Evolutionary conservation across 2,329 filamentous ascomycete genomes (phyloP).

Genomic region (Aspergillus caelatus): DNA sequence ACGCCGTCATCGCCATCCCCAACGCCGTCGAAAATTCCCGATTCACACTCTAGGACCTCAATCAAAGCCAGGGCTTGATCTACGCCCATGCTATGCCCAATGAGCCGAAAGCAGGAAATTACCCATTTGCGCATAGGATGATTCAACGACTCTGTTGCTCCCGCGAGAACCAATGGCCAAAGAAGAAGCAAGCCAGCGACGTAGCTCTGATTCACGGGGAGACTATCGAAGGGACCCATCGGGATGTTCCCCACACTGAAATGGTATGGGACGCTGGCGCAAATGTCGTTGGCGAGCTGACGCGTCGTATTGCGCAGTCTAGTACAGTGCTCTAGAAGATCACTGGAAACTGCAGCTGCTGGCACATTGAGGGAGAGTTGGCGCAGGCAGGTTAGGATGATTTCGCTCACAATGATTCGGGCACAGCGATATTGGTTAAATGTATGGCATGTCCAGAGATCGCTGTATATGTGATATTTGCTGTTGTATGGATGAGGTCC

Average conservation of each 20-base stretch:
- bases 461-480: constrained; percentile 59
- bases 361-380: constrained; percentile 28
- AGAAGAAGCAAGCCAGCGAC: constrained; percentile 38
- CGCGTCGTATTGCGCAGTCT: constrained; percentile 30
- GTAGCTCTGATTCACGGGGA: constrained; percentile 30
- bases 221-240: constrained; percentile 11
- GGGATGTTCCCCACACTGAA: constrained; percentile 30
- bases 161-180: constrained; percentile 43
- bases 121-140: constrained; percentile 37
- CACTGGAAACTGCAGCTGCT: constrained; percentile 25
- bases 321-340: constrained; percentile 35
- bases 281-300: constrained; percentile 39
- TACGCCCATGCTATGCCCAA: constrained; percentile 41
- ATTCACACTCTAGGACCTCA: constrained; percentile 33
- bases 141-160: constrained; percentile 30
- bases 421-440: constrained; percentile 65
- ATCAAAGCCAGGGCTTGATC: constrained; percentile 42
- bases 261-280: constrained; percentile 40
- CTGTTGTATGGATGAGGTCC: constrained; percentile 47
- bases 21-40: constrained; percentile 27
- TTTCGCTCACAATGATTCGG: constrained; percentile 57
- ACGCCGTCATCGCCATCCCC: constrained; percentile 25
- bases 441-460: constrained; percentile 57
- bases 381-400: constrained; percentile 42
- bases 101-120: constrained; percentile 32